Evolutionary conservation across 2,329 filamentous ascomycete genomes (phyloP), one percentile per base, ranked within the genome.

Genomic region (Phaeosphaeriaceae sp.): DNA sequence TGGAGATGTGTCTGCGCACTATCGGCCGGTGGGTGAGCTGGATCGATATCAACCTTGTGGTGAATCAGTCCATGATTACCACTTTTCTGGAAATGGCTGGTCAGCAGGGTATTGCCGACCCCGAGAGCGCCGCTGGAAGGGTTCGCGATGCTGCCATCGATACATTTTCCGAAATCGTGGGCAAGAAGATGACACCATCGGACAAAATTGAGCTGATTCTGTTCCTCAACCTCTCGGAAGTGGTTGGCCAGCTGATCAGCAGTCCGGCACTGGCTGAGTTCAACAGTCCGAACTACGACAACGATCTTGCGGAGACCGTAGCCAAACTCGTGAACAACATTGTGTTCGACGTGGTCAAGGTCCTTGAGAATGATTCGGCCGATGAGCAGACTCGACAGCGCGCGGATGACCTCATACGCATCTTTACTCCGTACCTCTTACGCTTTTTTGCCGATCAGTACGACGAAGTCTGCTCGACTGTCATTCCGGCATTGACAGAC

Each of bases 361-460:
- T 93, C 17, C 82, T 98, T 51, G 94, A 97, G 70, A 89, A 90
- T 68, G 85, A 87, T 17, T 74, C 77, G 35, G 84, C 86, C 46
- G 85, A 88, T 62, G 84, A 88, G 26, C 84, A 88, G 46, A 89
- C 88, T 24, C 89, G 88, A 68, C 84, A 86, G 48, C 91, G 89
- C 69, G 94, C 95, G 52, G 93, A 95, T 68, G 89, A 91, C 68
- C 86, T 96, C 59, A 84, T 98, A 54, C 91, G 91, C 73, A 86
- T 88, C 43, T 98, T 98, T 76, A 83, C 97, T 26, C 93, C 94
- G 0, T 90, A 94, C 67, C 85, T 98, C 13, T 83, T 99, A 52
- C 91, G 94, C 42, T 97, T 97, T 83, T 97, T 99, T 80, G 91
- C 93, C 23, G 95, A 99, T 78, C 94, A 99, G 75, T 99, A 96